phyloP scores from a whole-genome alignment of 768 basidiomycete species.

The Panaeolus papilionaceus region DNA sequence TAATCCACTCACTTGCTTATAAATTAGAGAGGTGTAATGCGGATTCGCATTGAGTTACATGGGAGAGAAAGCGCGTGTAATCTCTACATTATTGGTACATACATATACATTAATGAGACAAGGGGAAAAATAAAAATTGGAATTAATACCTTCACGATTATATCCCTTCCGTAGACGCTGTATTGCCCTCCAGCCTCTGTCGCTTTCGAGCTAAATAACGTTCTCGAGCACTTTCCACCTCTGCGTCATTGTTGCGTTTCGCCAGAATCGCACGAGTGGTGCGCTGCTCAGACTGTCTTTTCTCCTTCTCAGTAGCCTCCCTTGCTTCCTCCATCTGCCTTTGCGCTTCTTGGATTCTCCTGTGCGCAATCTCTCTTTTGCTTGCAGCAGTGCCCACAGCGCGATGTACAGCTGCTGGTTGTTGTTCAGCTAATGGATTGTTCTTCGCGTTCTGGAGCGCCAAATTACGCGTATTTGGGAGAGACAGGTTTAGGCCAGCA shows the following conservation, averaged over 20 bases:
- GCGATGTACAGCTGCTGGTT: conserved; percentile 56
- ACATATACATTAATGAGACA: conserved; percentile 14
- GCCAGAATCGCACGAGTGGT: conserved; percentile 69
- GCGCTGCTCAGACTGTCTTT: conserved; percentile 64
- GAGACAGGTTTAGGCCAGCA: conserved; percentile 90
- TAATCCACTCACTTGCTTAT: conserved; percentile 49
- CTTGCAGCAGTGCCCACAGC: conserved; percentile 87
- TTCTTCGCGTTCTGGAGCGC: conserved; percentile 46
- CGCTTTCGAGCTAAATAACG: conserved; percentile 84
- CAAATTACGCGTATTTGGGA: conserved; percentile 79
- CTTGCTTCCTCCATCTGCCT: conserved; percentile 57
- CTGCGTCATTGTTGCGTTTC: conserved; percentile 78
- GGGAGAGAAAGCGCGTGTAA: background rate
- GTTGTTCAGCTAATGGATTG: conserved; percentile 23
- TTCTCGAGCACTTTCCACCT: conserved; percentile 74
- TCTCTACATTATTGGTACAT: conserved; percentile 8
- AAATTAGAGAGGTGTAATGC: conserved; percentile 28
- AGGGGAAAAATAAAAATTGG: background rate
- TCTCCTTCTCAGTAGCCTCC: conserved; percentile 66
- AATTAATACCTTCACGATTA: conserved; percentile 1
- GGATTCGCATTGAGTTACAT: conserved; percentile 15
- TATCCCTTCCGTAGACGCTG: conserved; percentile 14
- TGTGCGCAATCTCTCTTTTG: conserved; percentile 81
- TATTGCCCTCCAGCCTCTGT: conserved; percentile 61
- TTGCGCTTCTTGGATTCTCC: conserved; percentile 79